These are phyloP conservation scores for Irpex sp. DNA, from an alignment of 1,284 basidiomycete genomes.

Conservation along the genomic window DNA sequence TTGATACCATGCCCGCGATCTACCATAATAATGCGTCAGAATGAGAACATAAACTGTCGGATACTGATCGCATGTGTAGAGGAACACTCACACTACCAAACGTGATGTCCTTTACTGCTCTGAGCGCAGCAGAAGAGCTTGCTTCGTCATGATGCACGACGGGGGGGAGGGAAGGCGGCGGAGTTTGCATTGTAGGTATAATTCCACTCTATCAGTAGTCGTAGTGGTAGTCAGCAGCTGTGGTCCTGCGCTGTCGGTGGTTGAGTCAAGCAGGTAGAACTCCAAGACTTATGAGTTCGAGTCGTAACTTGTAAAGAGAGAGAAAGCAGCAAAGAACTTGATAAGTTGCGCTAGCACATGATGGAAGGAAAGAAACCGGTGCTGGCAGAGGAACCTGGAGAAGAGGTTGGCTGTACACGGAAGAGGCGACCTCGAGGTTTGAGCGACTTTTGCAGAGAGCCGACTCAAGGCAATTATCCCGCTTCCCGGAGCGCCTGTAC, in stretches of 20 bases:
- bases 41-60: not conserved
- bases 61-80: not conserved
- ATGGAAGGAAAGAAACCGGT: not conserved
- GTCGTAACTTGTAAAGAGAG: not conserved
- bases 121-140: constrained; percentile 28
- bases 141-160: not conserved
- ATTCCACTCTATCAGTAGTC: too few species aligned
- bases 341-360: not conserved
- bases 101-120: constrained; percentile 50
- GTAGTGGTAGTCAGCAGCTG: too few species aligned
- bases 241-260: too few species aligned
- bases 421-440: not conserved
- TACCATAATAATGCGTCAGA: constrained; percentile 17
- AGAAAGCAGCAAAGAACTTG: not conserved
- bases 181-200: not conserved
- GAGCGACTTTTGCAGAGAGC: not conserved
- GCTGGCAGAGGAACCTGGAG: not conserved
- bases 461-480: not conserved
- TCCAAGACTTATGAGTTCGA: too few species aligned
- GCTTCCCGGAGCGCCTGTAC: not conserved
- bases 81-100: constrained; percentile 50
- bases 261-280: too few species aligned
- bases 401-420: not conserved
- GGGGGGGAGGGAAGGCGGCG: not conserved
- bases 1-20: constrained; percentile 79